phyloP scores from a whole-genome alignment of 2,329 filamentous ascomycete genomes.

The Botryosphaeria dothidea region DNA sequence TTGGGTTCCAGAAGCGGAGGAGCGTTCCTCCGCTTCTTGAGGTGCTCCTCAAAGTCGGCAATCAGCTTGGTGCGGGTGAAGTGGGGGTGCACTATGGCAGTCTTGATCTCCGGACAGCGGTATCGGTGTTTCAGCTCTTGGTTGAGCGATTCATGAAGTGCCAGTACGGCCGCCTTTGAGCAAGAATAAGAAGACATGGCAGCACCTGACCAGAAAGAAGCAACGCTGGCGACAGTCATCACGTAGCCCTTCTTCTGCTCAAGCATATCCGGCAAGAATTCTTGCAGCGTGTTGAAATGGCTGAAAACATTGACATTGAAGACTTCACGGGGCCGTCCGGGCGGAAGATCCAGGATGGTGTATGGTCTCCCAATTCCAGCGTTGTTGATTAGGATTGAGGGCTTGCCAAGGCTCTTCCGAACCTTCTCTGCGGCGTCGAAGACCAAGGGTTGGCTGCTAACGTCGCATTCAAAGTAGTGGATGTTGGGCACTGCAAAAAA shows the following conservation, averaged over 20 bases:
- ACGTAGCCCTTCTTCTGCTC: constrained; percentile 32
- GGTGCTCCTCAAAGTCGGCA: constrained; percentile 21
- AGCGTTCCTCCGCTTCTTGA: not conserved
- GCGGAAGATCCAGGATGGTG: constrained; percentile 25
- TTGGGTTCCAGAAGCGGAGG: constrained; percentile 25
- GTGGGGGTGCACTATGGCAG: constrained; percentile 30
- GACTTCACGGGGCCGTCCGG: constrained; percentile 28
- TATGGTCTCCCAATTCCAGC: constrained; percentile 26
- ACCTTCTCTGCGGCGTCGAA: constrained; percentile 26
- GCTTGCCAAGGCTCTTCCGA: constrained; percentile 25
- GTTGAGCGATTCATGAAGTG: constrained; percentile 36
- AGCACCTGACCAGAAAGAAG: constrained; percentile 29
- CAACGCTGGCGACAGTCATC: constrained; percentile 32
- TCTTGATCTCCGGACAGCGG: constrained; percentile 28
- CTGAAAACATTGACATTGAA: constrained; percentile 32
- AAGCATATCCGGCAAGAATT: constrained; percentile 33
- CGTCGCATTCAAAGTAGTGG: constrained; percentile 31
- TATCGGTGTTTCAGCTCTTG: constrained; percentile 40
- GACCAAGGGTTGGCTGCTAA: constrained; percentile 26
- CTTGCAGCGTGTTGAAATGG: constrained; percentile 30
- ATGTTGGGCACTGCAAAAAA: constrained; percentile 29
- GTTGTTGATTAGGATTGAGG: constrained; percentile 34
- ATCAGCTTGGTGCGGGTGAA: constrained; percentile 32
- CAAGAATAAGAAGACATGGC: constrained; percentile 32
- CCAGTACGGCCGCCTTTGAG: constrained; percentile 31